Base-by-base conservation (phyloP, 345 rosid species). In the Balakata baccata region DNA sequence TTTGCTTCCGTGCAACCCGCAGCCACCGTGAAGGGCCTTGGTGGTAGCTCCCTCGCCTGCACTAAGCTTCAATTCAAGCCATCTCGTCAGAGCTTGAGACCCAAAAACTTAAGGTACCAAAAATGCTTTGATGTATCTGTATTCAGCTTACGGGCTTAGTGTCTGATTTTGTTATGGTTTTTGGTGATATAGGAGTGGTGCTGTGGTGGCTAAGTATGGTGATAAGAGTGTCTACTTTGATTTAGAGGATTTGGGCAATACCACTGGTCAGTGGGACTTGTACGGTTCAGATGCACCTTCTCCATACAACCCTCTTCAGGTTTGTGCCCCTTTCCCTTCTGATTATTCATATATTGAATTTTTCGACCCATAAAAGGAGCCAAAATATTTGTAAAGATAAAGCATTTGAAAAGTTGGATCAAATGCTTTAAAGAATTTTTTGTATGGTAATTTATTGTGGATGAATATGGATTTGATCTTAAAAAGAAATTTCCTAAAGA, bases 201-300 rank as follows among this genome's bases (percentile, higher is more conserved):
- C 86, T 37, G 92, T 90, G 64, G 89, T 88, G 74, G 99, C 98
- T 0, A 90, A 92, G 83, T 92, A 95, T 77, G 97, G 99, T 62
- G 98, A 92, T 74, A 95, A 91, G 90, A 95, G 96, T 81, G 92
- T 95, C 10, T 95, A 91, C 89, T 95, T 95, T 74, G 98, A 95
- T 82, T 81, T 92, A 88, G 97, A 90, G 85, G 99, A 95, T 84
- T 81, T 90, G 77, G 98, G 97, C 38, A 95, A 91, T 90, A 92
- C 99, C 52, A 95, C 98, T 41, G 96, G 98, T 7, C 93, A 89
- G 74, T 92, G 99, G 96, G 99, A 95, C 74, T 77, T 92, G 85
- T 92, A 92, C 70, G 98, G 98, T 39, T 95, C 99, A 22, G 99
- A 92, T 86, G 94, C 97, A 23, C 96, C 99, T 81, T 94, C 99